Percentiles rank a stretch among this genome's conserved stretches.
Conservation (phyloP, 2,329 filamentous ascomycete genomes). For the Fusarium virguliforme region DNA sequence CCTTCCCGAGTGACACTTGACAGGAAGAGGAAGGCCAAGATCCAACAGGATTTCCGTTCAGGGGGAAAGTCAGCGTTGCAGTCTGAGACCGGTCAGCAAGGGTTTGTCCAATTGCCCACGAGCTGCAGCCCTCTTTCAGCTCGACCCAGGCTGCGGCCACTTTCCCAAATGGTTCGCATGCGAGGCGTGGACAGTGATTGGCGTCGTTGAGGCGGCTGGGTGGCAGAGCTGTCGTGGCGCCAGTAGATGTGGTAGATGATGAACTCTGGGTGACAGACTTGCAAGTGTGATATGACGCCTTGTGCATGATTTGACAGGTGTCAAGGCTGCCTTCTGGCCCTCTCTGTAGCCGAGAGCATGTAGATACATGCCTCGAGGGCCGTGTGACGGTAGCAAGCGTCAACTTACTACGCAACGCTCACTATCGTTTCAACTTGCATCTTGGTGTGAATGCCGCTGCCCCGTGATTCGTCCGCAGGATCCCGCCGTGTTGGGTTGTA, state of each 20-base stretch:
- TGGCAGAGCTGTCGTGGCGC: constrained; percentile 48
- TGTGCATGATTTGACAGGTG: constrained; percentile 28
- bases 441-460: background rate
- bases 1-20: constrained; percentile 16
- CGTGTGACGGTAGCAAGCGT: constrained; percentile 15
- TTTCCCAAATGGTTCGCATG: constrained; percentile 22
- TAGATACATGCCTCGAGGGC: constrained; percentile 24
- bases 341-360: background rate
- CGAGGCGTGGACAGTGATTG: constrained; percentile 28
- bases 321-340: constrained; percentile 9
- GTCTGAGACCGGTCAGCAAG: constrained; percentile 34
- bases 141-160: constrained; percentile 31
- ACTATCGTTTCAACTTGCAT: constrained; percentile 10
- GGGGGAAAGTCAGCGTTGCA: constrained; percentile 26
- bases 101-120: constrained; percentile 33
- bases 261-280: constrained; percentile 15
- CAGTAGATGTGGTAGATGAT: constrained; percentile 35
- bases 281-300: constrained; percentile 33
- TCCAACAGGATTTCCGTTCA: constrained; percentile 30
- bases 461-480: background rate
- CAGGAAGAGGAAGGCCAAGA: constrained; percentile 20
- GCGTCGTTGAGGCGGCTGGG: background rate
- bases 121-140: constrained; percentile 27
- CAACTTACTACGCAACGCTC: constrained; percentile 1
- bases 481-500: constrained; percentile 4